Percentiles rank a stretch among this genome's conserved stretches.
phyloP scores from a whole-genome alignment of 805 yeast species.

The Saccharomycopsis capsularis region DNA sequence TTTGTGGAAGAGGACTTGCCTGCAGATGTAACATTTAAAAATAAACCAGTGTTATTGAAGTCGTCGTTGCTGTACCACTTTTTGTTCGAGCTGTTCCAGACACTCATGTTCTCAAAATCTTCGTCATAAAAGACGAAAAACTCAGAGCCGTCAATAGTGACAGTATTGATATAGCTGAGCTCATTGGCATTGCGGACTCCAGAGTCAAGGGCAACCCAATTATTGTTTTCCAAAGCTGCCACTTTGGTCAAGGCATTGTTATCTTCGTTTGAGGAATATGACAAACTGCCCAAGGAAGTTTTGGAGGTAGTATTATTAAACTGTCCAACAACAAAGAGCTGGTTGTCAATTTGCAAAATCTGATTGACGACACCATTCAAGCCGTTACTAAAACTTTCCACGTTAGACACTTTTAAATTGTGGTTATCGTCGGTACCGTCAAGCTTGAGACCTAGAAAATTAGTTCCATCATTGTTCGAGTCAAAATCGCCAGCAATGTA shows the following conservation, averaged over 20 bases:
- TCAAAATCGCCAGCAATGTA: slow-evolving; percentile 45
- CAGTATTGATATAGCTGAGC: slow-evolving; percentile 27
- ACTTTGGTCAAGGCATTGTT: slow-evolving; percentile 31
- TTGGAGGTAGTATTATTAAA: slow-evolving; percentile 33
- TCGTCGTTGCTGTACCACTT: slow-evolving; percentile 31
- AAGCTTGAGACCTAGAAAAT: slow-evolving; percentile 28
- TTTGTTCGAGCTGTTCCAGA: slow-evolving; percentile 37
- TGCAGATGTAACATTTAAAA: slow-evolving; percentile 29
- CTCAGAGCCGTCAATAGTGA: slow-evolving; percentile 33
- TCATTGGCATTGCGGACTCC: slow-evolving; percentile 14
- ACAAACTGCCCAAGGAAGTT: slow-evolving; percentile 24
- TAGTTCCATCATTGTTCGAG: slow-evolving; percentile 31
- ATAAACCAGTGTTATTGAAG: slow-evolving; percentile 16
- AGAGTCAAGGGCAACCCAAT: slow-evolving; percentile 30
- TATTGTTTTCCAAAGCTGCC: slow-evolving; percentile 31
- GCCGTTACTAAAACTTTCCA: slow-evolving; percentile 30
- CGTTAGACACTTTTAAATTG: slow-evolving; percentile 12
- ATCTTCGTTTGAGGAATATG: slow-evolving; percentile 28
- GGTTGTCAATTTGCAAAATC: slow-evolving; percentile 28
- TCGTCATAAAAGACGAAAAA: slow-evolving; percentile 36
- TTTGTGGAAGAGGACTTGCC: slow-evolving; percentile 4
- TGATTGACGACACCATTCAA: slow-evolving; percentile 34
- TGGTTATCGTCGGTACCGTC: slow-evolving; percentile 10
- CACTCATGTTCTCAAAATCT: slow-evolving; percentile 11
- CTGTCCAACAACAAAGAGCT: slow-evolving; percentile 41